Base-by-base conservation (phyloP, 176 grass and related monocot species). In the Elaeis guineensis region DNA sequence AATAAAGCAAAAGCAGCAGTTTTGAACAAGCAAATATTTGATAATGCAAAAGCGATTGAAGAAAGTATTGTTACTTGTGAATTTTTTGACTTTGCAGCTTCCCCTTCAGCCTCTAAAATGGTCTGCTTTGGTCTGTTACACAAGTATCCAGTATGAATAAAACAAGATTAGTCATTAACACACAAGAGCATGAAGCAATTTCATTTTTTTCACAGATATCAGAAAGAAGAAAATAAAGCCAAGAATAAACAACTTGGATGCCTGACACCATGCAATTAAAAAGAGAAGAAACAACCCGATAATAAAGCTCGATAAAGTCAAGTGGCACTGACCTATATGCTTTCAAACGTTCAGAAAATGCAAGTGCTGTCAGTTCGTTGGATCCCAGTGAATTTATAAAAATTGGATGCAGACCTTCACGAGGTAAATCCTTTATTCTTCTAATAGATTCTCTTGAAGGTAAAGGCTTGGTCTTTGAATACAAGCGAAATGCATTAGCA, bases 81-180 rank as follows among this genome's bases (percentile, higher is more conserved):
- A 70, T 82, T 82, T 73, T 70, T 85, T 59, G 66, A 30, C 78
- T 77, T 97, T 65, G 84, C 66, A 64, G 81, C 75, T 85, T 89
- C 87, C 44, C 87, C 93, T 75, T 97, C 93, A 66, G 93, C 83
- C 63, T 97, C 93, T 72, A 97, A 83, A 76, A 97, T 90, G 65
- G 84, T 97, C 72, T 97, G 93, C 52, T 97, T 97, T 35, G 93
- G 93, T 70, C 87, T 97, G 66, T 26, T 17, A 77, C 9, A 14
- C 11, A 71, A 24, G 24, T 32, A 79, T 59, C 21, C 20, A 78
- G 50, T 51, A 17, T 30, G 77, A 29, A 1, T 21, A 61, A 28
- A 66, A 64, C 50, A 77, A 24, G 16, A 30, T 44, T 44, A 44
- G 11, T 44, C 35, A 44, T 44, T 44, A 44, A 44, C 35, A 0